phyloP scores from a whole-genome alignment of 805 yeast species.

The Metschnikowia aberdeeniae region DNA sequence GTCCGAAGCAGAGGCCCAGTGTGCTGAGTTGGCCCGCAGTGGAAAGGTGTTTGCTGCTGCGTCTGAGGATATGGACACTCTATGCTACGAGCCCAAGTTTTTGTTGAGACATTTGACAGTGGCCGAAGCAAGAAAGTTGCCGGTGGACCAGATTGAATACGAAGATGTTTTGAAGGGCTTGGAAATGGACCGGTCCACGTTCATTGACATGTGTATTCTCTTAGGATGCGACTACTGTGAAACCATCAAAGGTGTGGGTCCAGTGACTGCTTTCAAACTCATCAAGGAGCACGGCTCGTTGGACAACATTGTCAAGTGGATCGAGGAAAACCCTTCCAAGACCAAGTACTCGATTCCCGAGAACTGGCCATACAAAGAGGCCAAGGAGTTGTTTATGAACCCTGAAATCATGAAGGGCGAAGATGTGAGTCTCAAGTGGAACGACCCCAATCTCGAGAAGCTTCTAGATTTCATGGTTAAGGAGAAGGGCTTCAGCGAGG shows the following conservation, averaged over 20 bases:
- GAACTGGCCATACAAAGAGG: constrained; percentile 89
- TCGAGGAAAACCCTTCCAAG: constrained; percentile 50
- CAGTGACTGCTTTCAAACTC: constrained; percentile 86
- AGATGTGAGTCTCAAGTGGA: constrained; percentile 76
- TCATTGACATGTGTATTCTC: constrained; percentile 87
- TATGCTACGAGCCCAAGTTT: constrained; percentile 84
- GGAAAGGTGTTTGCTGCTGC: constrained; percentile 98
- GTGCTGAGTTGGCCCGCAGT: constrained; percentile 84
- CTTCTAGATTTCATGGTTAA: constrained; percentile 76
- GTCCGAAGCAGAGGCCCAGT: constrained; percentile 98
- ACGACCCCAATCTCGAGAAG: constrained; percentile 82
- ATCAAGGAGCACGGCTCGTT: constrained; percentile 80
- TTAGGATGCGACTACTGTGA: constrained; percentile 98
- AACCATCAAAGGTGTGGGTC: constrained; percentile 92
- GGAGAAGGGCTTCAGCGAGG: constrained; percentile 90
- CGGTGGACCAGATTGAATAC: constrained; percentile 78
- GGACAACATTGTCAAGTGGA: constrained; percentile 68
- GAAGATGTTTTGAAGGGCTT: constrained; percentile 69
- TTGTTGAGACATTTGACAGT: constrained; percentile 87
- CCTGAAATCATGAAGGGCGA: constrained; percentile 73
- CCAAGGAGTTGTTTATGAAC: constrained; percentile 72
- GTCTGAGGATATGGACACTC: constrained; percentile 97
- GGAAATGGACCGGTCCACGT: constrained; percentile 66
- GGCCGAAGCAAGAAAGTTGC: constrained; percentile 89
- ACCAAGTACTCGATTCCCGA: constrained; percentile 84